Evolutionary conservation across 2,329 filamentous ascomycete species (phyloP), one percentile per base, ranked within the genome.

Genomic region (Monosporascus sp.): DNA sequence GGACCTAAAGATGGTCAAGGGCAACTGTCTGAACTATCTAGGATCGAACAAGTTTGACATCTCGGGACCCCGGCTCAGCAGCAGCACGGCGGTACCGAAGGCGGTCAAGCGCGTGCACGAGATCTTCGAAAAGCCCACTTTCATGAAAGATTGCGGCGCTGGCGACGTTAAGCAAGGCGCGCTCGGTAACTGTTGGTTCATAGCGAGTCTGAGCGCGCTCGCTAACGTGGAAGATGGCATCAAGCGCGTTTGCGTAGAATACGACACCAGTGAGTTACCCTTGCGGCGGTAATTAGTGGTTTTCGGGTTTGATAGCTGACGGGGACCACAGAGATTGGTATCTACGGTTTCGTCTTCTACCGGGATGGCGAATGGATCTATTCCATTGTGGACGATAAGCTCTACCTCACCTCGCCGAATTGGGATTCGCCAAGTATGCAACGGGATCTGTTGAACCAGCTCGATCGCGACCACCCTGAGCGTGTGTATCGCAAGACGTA

Each of bases 351-450:
- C 63, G 89, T 95, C 48, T 95, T 96, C 66, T 89, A 88, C 66
- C 77, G 90, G 66, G 90, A 96, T 63, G 90, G 90, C 50, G 89
- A 94, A 70, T 96, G 90, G 91, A 88, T 93, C 52, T 90, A 91
- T 61, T 91, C 89, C 53, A 92, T 96, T 56, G 84, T 96, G 54
- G 91, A 96, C 65, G 91, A 96, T 69, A 95, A 95, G 70, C 78
- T 96, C 3, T 95, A 89, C 67, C 80, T 96, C 18, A 89, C 86
- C 55, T 89, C 88, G 2, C 87, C 89, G 5, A 87, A 88, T 64
- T 95, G 90, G 74, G 89, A 95, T 59, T 88, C 89, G 37, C 86
- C 84, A 1, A 85, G 88, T 49, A 80, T 88, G 66, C 87, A 91
- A 64, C 82, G 89, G 39, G 81, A 88, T 51, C 76, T 90, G 24